Evolutionary conservation across 495 filamentous ascomycete genomes (phyloP), one percentile per base, ranked within the genome.

Genomic region (Daldinia concentrica): DNA sequence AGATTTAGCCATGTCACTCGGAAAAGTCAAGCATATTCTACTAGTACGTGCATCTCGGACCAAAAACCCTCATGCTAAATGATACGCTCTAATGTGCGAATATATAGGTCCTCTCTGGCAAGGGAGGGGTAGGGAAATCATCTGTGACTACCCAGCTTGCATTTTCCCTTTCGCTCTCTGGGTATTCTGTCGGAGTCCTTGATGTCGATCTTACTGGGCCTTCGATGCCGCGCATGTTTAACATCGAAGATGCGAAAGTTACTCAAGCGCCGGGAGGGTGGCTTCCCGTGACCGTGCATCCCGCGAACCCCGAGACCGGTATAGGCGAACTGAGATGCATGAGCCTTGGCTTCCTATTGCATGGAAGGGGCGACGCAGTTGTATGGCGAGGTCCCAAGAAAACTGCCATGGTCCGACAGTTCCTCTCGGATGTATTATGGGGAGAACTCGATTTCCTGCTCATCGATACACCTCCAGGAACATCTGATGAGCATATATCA

Each of bases 381-480:
- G 93, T 99, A 62, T 99, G 95, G 95, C 89, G 95, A 52, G 95
- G 95, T 0, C 95, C 95, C 0, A 99, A 99, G 81, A 99, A 99
- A 82, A 99, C 96, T 8, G 96, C 96, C 30, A 98, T 99, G 95
- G 94, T 99, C 45, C 90, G 92, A 32, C 95, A 99, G 75, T 98
- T 99, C 76, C 83, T 98, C 26, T 89, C 91, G 0, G 93, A 97
- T 77, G 95, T 97, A 6, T 86, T 90, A n/a, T 99, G 95, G 95
- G 91, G 90, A 32, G 84, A 87, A 11, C 86, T 93, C 32, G 93
- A 97, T 78, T 97, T 92, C 79, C 85, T 99, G 9, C 86, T 99
- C 58, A 91, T 99, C 71, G 95, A 99, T 81, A 99, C 95, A 2
- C 95, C 95, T 27, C 95, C 95, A 0, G 95, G 95, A 15, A 99